These are phyloP conservation scores for Grigorovia jiainica DNA, from an alignment of 805 yeast genomes.

Conservation along the genomic window DNA sequence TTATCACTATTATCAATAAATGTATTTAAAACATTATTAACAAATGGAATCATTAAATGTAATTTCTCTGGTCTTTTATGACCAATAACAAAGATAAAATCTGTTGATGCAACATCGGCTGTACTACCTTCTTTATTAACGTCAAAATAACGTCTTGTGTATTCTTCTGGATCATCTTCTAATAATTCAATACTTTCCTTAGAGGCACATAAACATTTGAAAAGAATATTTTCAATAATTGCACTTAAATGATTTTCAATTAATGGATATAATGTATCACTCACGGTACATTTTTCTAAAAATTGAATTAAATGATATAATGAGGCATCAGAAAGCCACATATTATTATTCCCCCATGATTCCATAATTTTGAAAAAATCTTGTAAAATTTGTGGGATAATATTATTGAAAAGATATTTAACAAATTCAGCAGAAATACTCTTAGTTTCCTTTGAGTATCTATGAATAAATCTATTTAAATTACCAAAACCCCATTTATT, in stretches of 20 bases:
- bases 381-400: slow-evolving; percentile 62
- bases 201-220: slow-evolving; percentile 65
- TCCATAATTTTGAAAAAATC: slow-evolving; percentile 45
- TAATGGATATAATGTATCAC: slow-evolving; percentile 49
- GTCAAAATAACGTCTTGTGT: slow-evolving; percentile 64
- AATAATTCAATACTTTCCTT: slow-evolving; percentile 58
- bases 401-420: slow-evolving; percentile 40
- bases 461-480: slow-evolving; percentile 55
- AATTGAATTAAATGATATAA: slow-evolving; percentile 60
- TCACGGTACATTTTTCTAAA: slow-evolving; percentile 49
- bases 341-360: slow-evolving; percentile 29
- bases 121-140: slow-evolving; percentile 51
- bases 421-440: slow-evolving; percentile 41
- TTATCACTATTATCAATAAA: slow-evolving; percentile 29
- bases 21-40: slow-evolving; percentile 38
- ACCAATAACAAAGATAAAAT: slow-evolving; percentile 56
- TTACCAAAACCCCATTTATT: slow-evolving; percentile 89
- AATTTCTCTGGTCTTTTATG: slow-evolving; percentile 47
- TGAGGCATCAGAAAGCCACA: slow-evolving; percentile 60
- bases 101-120: slow-evolving; percentile 75
- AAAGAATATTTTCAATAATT: slow-evolving; percentile 58
- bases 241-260: slow-evolving; percentile 57
- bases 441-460: slow-evolving; percentile 45
- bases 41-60: slow-evolving; percentile 44
- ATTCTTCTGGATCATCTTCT: slow-evolving; percentile 77